Evolutionary conservation across 495 filamentous ascomycete genomes (phyloP).

Genomic region (Neurospora tetrasperma): DNA sequence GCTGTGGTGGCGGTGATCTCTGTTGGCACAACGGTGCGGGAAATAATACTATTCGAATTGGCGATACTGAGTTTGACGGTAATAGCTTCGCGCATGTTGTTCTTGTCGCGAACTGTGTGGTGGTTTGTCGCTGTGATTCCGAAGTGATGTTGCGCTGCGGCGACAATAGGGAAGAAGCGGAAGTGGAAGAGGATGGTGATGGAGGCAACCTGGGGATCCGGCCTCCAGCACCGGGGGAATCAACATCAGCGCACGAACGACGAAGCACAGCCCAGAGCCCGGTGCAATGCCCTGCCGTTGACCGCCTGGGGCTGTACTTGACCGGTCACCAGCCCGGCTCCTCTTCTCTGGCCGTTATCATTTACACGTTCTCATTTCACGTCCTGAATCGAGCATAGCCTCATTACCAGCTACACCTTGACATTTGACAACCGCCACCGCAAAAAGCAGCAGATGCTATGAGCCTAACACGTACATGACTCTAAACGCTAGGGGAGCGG

Average conservation of each 20-base stretch:
- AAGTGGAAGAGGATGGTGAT: constrained; percentile 16
- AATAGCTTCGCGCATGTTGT: constrained; percentile 20
- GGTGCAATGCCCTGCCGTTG: background rate
- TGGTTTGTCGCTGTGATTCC: constrained; percentile 2
- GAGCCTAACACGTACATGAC: background rate
- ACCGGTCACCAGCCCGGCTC: background rate
- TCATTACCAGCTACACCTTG: background rate
- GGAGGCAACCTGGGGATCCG: constrained; percentile 1
- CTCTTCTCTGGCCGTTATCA: background rate
- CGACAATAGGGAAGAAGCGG: constrained; percentile 6
- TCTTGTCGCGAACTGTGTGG: constrained; percentile 2
- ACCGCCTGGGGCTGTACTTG: background rate
- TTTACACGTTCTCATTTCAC: background rate
- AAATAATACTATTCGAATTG: constrained; percentile 19
- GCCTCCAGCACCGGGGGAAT: background rate
- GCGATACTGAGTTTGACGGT: constrained; percentile 14
- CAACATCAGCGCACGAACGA: background rate
- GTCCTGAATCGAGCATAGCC: background rate
- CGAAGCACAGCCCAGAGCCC: background rate
- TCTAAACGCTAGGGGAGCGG: background rate
- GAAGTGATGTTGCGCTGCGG: background rate
- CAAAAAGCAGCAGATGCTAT: background rate
- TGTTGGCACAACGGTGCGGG: background rate
- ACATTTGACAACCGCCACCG: background rate
- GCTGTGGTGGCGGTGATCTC: background rate